Evolutionary conservation across 1,139 yeast genomes (phyloP).

Genomic region (Zygoascus meyerae): DNA sequence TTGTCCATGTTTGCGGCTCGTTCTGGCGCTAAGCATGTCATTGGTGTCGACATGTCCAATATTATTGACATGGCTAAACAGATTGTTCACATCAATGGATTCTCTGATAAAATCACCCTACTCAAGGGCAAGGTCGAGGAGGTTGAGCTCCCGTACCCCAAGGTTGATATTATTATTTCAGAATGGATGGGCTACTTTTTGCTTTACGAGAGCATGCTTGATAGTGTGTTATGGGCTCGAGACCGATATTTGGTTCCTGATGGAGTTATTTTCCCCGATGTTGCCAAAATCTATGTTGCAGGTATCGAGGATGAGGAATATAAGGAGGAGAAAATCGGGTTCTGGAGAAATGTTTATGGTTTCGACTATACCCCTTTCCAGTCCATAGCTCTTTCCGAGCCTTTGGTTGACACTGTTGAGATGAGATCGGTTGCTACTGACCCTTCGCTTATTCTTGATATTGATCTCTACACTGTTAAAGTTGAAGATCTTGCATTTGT

Average conservation of each 20-base stretch:
- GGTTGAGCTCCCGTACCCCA: constrained; percentile 63
- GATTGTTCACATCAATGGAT: constrained; percentile 79
- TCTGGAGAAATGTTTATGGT: constrained; percentile 97
- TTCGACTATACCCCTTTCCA: constrained; percentile 78
- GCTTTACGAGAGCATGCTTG: constrained; percentile 95
- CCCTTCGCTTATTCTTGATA: constrained; percentile 63
- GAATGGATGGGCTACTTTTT: constrained; percentile 99
- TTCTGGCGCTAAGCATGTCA: constrained; percentile 96
- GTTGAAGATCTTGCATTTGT: constrained; percentile 76
- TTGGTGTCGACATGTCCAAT: constrained; percentile 95
- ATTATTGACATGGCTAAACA: constrained; percentile 91
- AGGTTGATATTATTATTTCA: constrained; percentile 91
- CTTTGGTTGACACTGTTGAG: constrained; percentile 90
- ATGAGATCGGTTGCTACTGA: constrained; percentile 70
- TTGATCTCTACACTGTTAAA: constrained; percentile 84
- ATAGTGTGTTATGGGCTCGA: constrained; percentile 90
- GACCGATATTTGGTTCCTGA: constrained; percentile 82
- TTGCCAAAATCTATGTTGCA: constrained; percentile 84
- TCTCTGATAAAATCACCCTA: constrained; percentile 79
- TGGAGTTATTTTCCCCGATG: constrained; percentile 93
- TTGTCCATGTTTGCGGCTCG: constrained; percentile 97
- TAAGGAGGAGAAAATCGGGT: constrained; percentile 86
- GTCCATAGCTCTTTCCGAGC: constrained; percentile 81
- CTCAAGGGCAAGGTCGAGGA: constrained; percentile 95
- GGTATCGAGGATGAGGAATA: constrained; percentile 94